Percentiles rank a stretch among this genome's conserved stretches.
Conservation (phyloP, 306 rosid genomes). For the Prunus mume region DNA sequence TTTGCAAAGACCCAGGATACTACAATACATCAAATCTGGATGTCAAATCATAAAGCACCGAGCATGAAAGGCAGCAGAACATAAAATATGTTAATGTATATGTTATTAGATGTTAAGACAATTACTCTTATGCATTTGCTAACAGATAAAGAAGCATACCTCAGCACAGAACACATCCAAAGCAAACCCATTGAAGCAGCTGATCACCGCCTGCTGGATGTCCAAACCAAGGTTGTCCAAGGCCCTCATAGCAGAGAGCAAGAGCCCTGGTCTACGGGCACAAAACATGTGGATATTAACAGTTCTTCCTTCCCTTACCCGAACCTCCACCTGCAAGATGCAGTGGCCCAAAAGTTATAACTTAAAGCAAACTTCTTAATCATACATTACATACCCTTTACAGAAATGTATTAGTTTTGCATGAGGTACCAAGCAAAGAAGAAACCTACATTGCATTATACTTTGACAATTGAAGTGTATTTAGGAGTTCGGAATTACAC, state of each 20-base stretch:
- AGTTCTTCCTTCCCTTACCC: conserved; percentile 78
- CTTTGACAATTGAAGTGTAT: neutral
- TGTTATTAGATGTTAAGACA: neutral
- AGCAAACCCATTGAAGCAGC: conserved; percentile 95
- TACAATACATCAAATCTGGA: neutral
- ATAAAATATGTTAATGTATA: neutral
- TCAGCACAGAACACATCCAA: conserved; percentile 89
- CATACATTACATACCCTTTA: neutral
- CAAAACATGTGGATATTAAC: conserved; percentile 96
- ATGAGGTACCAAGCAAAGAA: neutral
- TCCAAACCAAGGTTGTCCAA: conserved; percentile 86
- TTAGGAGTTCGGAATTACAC: no score
- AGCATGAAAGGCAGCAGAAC: neutral
- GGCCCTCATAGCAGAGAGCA: conserved; percentile 83
- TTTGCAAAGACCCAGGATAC: neutral
- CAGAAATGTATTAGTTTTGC: neutral
- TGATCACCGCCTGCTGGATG: conserved; percentile 91
- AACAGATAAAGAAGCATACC: conserved; percentile 42
- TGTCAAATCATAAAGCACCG: neutral
- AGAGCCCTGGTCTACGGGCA: conserved; percentile 76
- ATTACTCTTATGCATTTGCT: neutral
- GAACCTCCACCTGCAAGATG: conserved; percentile 68
- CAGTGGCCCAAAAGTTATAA: neutral
- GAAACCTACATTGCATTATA: neutral
- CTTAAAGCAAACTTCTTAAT: neutral